Evolutionary conservation across 768 basidiomycete species (phyloP).

Genomic region (Rhodotorula kratochvilovae): DNA sequence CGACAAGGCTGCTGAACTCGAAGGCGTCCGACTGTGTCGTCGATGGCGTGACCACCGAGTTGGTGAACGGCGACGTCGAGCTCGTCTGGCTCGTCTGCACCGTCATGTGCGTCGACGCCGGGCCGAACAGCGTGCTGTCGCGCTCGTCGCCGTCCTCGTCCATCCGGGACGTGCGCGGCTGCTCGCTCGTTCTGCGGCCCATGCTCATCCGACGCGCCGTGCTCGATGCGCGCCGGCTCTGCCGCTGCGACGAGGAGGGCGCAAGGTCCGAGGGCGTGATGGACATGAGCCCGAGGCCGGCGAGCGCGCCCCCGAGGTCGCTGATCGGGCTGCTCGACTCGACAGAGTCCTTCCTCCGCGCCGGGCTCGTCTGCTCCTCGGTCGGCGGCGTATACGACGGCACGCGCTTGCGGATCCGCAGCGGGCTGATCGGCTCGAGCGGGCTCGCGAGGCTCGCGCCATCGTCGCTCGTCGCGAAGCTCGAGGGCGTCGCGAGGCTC

Average conservation of each 20-base stretch:
- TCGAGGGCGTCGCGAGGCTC: not conserved
- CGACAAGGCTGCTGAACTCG: constrained; percentile 33
- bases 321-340: not conserved
- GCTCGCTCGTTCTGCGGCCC: not conserved
- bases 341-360: not conserved
- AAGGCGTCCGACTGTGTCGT: constrained; percentile 34
- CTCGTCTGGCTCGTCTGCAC: constrained; percentile 18
- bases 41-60: constrained; percentile 7
- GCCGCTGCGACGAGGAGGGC: not conserved
- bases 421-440: not conserved
- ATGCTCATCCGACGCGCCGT: not conserved
- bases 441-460: not conserved
- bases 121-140: not conserved
- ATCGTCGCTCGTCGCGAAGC: not conserved
- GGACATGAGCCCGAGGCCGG: constrained; percentile 18
- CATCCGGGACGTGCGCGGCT: not conserved
- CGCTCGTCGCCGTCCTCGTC: not conserved
- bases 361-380: not conserved
- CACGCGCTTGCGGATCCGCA: not conserved
- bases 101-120: constrained; percentile 17
- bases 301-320: constrained; percentile 16
- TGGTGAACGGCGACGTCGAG: not conserved
- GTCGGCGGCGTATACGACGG: not conserved
- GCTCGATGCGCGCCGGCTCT: not conserved
- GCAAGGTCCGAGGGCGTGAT: not conserved